Base-by-base conservation (phyloP, 2,329 filamentous ascomycete genomes). In the Simplicillium sp. region DNA sequence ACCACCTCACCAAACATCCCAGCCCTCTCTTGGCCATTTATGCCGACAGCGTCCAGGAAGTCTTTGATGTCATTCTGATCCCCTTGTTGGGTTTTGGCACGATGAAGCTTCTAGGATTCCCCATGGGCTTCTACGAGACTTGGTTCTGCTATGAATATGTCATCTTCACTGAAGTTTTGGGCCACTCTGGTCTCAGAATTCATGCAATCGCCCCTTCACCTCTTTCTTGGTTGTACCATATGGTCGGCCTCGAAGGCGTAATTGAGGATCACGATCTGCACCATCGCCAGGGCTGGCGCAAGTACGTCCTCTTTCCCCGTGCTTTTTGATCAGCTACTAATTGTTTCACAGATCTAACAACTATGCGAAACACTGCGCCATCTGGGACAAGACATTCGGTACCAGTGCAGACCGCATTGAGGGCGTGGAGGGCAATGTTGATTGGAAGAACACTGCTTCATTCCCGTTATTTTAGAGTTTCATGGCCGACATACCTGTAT, bases 41-140 rank as follows among this genome's bases (percentile, higher is more conserved):
- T 47, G 63, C 65, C 33, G 65, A 67, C 38, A 38, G 46, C 7
- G 64, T 62, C 40, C 65, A 68, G 41, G 64, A 67, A 39, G 47
- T 66, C 7, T 60, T 65, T 41, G 64, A 68, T 38, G 62, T 67
- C 25, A 57, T 55, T 7, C 60, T 57, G n/a, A 58, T 68, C 8
- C 65, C 65, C 0, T 43, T 66, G 15, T 45, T 65, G 38, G 57
- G 64, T 2, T 68, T 58, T 45, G 51, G 52, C 33, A 60, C 53
- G 1, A 41, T 67, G 29, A 60, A 56, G 41, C 9, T 44, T 4
- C 8, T 54, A 29, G 62, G 64, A 0, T 37, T 67, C 4, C 64
- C 63, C 1, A 62, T 68, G 59, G 64, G 62, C 2, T 69, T 70
- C 46, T 67, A 68, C 37, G 65, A 67, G 34, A 66, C 61, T 63